Conservation (phyloP, 2,329 filamentous ascomycete species). For the Beauveria australis region DNA sequence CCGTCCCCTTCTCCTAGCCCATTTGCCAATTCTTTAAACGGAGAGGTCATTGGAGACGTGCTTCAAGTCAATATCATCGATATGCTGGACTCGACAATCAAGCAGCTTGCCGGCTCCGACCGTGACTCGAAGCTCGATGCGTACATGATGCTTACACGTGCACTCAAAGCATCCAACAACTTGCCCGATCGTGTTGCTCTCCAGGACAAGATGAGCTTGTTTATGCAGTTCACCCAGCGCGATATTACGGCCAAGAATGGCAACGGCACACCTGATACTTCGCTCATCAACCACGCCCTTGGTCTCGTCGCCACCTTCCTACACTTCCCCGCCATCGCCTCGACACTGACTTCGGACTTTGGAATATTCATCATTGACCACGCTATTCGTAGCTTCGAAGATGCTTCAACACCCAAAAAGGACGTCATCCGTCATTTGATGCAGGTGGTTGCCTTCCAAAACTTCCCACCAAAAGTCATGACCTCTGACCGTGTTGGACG, state of each 20-base stretch:
- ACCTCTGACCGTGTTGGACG: conserved; percentile 61
- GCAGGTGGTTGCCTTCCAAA: conserved; percentile 72
- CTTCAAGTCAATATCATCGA: conserved; percentile 53
- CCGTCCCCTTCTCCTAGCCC: conserved; percentile 43
- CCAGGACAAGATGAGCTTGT: conserved; percentile 64
- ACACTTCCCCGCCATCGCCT: conserved; percentile 62
- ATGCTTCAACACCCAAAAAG: conserved; percentile 57
- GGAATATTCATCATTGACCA: conserved; percentile 73
- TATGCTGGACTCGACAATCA: conserved; percentile 78
- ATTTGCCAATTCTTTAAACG: conserved; percentile 31
- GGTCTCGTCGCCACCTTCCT: conserved; percentile 71
- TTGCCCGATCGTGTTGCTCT: conserved; percentile 68
- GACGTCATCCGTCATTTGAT: conserved; percentile 71
- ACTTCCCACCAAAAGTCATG: conserved; percentile 68
- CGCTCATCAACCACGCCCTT: conserved; percentile 68
- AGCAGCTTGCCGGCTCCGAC: conserved; percentile 70
- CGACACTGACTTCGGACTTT: conserved; percentile 69
- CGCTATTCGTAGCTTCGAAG: conserved; percentile 64
- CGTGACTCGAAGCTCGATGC: conserved; percentile 71
- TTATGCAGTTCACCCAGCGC: conserved; percentile 75
- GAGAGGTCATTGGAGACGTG: conserved; percentile 32
- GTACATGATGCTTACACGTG: conserved; percentile 70
- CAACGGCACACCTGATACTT: conserved; percentile 52
- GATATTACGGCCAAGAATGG: conserved; percentile 61
- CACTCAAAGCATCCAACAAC: conserved; percentile 73